These are phyloP conservation scores for Sesbania bispinosa DNA, from an alignment of 306 rosid genomes.

Conservation along the genomic window DNA sequence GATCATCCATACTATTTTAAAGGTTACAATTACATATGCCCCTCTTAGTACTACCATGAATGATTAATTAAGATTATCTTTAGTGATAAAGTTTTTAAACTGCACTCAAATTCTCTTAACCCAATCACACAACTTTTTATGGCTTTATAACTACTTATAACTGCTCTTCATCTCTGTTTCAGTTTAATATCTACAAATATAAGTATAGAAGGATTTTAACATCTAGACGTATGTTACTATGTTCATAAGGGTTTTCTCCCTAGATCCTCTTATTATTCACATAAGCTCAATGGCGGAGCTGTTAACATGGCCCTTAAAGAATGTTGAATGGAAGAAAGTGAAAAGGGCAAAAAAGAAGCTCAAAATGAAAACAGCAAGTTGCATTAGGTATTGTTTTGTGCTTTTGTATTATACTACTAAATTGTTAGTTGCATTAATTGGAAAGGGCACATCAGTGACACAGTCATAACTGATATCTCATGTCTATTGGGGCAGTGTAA, in stretches of 20 bases:
- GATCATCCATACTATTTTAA: neutral
- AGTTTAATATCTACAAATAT: neutral
- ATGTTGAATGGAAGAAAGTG: neutral
- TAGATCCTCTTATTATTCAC: too few relatives aligned
- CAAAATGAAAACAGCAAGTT: neutral
- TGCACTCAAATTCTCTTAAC: neutral
- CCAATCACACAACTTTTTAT: neutral
- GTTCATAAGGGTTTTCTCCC: too few relatives aligned
- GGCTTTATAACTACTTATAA: neutral
- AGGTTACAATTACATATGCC: neutral
- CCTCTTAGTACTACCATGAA: neutral
- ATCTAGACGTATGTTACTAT: too few relatives aligned
- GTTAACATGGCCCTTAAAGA: too few relatives aligned
- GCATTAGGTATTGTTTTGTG: neutral
- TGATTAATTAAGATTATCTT: neutral
- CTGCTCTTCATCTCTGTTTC: neutral
- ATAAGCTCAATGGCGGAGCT: too few relatives aligned
- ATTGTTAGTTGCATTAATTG: neutral
- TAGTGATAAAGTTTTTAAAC: neutral
- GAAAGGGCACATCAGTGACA: neutral
- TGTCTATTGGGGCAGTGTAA: neutral
- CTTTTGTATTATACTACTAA: neutral
- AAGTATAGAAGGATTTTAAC: neutral
- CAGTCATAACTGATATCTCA: constrained; percentile 4
- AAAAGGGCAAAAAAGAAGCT: neutral